These are phyloP conservation scores for Acer yangbiense DNA, from an alignment of 345 rosid genomes.

Conservation along the genomic window DNA sequence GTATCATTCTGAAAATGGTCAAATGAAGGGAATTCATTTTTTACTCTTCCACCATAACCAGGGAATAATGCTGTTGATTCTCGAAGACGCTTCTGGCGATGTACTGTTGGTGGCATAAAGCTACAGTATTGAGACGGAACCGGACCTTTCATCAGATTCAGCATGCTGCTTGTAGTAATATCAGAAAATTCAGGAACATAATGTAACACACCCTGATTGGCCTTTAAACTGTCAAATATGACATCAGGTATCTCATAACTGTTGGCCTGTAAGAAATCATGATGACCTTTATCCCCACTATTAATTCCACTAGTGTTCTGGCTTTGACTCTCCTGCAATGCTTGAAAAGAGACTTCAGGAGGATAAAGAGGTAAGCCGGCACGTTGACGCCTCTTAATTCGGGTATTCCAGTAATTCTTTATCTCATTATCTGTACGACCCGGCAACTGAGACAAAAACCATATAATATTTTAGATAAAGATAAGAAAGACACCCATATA, in stretches of 20 bases:
- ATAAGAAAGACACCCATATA: slow-evolving; percentile 5
- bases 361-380: slow-evolving; percentile 99
- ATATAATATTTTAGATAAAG: background rate
- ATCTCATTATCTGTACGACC: slow-evolving; percentile 99
- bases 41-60: slow-evolving; percentile 44
- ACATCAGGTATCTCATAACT: slow-evolving; percentile 64
- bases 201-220: slow-evolving; percentile 50
- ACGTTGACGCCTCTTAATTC: slow-evolving; percentile 88
- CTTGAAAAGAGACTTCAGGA: slow-evolving; percentile 66
- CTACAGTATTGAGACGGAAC: slow-evolving; percentile 50
- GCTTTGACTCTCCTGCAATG: slow-evolving; percentile 58
- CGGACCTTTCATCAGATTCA: slow-evolving; percentile 49
- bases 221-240: slow-evolving; percentile 65
- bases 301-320: slow-evolving; percentile 34
- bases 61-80: slow-evolving; percentile 52
- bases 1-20: slow-evolving; percentile 52
- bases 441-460: slow-evolving; percentile 60
- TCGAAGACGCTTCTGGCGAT: slow-evolving; percentile 61
- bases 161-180: slow-evolving; percentile 53
- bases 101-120: slow-evolving; percentile 53
- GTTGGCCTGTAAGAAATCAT: slow-evolving; percentile 55
- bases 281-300: slow-evolving; percentile 51
- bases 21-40: slow-evolving; percentile 49
- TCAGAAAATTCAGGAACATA: slow-evolving; percentile 67
- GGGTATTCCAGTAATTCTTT: slow-evolving; percentile 98